phyloP scores from a whole-genome alignment of 352 stramenopile species.

The Pythium brassicae region DNA sequence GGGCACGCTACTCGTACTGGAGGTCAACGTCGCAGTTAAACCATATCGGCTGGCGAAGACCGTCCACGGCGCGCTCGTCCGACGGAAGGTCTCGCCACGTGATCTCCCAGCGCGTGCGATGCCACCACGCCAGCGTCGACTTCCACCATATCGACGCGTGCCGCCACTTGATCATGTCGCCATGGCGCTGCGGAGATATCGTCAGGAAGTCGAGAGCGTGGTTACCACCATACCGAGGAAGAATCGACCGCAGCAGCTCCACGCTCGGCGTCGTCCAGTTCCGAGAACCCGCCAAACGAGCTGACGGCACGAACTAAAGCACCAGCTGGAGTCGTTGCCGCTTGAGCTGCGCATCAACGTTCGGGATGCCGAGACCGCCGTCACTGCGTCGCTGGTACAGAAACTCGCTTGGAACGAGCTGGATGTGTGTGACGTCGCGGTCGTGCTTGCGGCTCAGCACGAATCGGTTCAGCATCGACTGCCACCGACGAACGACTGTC shows the following conservation, averaged over 20 bases:
- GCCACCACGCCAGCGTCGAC: too few species aligned
- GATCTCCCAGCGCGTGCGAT: not conserved
- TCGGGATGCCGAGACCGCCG: constrained; percentile 10
- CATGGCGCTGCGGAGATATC: constrained; percentile 10
- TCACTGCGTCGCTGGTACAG: constrained; percentile 10
- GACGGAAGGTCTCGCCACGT: not conserved
- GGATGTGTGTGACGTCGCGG: constrained; percentile 6
- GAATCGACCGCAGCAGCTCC: constrained; percentile 1
- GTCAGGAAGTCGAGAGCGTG: constrained; percentile 11
- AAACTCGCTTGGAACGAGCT: constrained; percentile 10
- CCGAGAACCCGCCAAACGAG: not conserved
- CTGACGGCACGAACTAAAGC: constrained; percentile 5
- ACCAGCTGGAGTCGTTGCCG: constrained; percentile 10
- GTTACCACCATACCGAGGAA: constrained; percentile 6
- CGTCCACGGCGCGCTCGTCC: not conserved
- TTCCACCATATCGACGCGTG: constrained; percentile 4
- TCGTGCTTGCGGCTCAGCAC: constrained; percentile 15
- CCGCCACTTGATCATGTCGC: constrained; percentile 8
- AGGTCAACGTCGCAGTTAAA: not conserved
- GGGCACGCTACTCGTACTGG: not conserved
- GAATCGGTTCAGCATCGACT: constrained; percentile 14
- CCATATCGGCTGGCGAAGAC: constrained; percentile 2
- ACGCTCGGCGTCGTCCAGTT: constrained; percentile 7
- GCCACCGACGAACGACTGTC: constrained; percentile 2
- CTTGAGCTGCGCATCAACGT: constrained; percentile 9